Conservation (phyloP, 768 basidiomycete genomes). For the Leccinum ochraceum region DNA sequence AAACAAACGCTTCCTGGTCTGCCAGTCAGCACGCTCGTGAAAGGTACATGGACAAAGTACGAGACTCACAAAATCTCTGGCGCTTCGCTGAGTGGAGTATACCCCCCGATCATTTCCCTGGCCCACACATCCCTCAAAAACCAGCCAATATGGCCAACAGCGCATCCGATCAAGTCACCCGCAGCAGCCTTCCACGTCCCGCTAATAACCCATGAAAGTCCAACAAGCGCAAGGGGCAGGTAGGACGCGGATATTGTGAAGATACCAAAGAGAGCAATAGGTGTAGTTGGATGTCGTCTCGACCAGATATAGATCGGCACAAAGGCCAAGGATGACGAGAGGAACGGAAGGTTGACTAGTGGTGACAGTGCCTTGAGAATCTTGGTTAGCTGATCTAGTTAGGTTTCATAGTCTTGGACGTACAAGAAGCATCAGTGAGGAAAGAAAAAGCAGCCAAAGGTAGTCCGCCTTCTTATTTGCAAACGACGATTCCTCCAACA, state of each 20-base stretch:
- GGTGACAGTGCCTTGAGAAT: constrained; percentile 70
- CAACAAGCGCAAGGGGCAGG: constrained; percentile 88
- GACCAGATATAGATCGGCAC: constrained; percentile 99
- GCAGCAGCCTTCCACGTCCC: constrained; percentile 85
- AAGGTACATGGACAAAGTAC: not conserved
- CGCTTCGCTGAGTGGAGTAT: constrained; percentile 69
- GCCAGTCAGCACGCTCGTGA: constrained; percentile 3
- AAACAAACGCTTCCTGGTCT: constrained; percentile 60
- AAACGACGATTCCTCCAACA: constrained; percentile 97
- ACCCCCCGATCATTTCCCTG: constrained; percentile 82
- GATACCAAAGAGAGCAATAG: constrained; percentile 95
- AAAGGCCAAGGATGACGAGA: constrained; percentile 90
- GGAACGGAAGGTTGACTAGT: constrained; percentile 88
- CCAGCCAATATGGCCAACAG: constrained; percentile 86
- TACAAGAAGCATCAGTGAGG: constrained; percentile 84
- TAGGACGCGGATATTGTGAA: constrained; percentile 96
- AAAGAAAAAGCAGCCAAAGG: constrained; percentile 89
- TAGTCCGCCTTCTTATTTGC: constrained; percentile 91
- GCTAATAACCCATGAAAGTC: constrained; percentile 79
- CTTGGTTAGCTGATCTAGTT: constrained; percentile 1
- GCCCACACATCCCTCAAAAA: constrained; percentile 85
- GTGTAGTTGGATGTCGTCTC: constrained; percentile 87
- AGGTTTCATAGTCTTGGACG: constrained; percentile 21
- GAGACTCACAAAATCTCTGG: constrained; percentile 65
- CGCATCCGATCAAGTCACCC: constrained; percentile 80